Base-by-base conservation (phyloP, 345 rosid species). In the Hibiscus trionum region DNA sequence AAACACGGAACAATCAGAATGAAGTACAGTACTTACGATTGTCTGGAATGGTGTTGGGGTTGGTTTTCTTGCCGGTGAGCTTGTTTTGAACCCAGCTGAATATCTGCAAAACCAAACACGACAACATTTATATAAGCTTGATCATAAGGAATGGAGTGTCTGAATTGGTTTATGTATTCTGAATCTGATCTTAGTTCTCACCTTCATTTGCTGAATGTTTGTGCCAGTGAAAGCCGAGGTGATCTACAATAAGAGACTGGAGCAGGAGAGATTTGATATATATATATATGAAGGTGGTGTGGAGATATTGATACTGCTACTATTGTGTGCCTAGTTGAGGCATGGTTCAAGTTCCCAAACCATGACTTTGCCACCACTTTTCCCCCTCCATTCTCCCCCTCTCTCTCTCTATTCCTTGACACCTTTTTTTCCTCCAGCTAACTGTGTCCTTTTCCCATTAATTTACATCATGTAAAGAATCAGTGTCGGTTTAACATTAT, bases 11-110 rank as follows among this genome's bases (percentile, higher is more conserved):
- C 17, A 7, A 17, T n/a, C 11, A 2, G 4, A 55, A 19, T 17
- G 59, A 53, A 53, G 10, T 39, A 39, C 29, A 55, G 14, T 56
- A 71, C 92, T 81, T 76, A 90, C 96, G 3, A 75, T 50, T 61
- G 66, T 70, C 63, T 14, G 84, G 60, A 63, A 49, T 56, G 56
- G 44, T 50, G 31, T 24, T 57, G 15, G 80, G 35, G 72, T 39
- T 53, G 2, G 75, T n/a, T 46, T 78, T 78, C 64, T 77, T 79
- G 57, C 73, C 66, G 24, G 21, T 71, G 69, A 86, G 79, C 80
- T 87, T 92, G 80, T 75, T 83, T 77, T 92, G 97, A 82, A 87
- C 77, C 97, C 97, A 92, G 72, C 77, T 72, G 58, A 88, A 83
- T 39, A 86, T 73, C 97, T 92, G 88, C 72, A 75, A 59, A 27